phyloP scores from a whole-genome alignment of 495 filamentous ascomycete species.

The Xylaria telfairii region DNA sequence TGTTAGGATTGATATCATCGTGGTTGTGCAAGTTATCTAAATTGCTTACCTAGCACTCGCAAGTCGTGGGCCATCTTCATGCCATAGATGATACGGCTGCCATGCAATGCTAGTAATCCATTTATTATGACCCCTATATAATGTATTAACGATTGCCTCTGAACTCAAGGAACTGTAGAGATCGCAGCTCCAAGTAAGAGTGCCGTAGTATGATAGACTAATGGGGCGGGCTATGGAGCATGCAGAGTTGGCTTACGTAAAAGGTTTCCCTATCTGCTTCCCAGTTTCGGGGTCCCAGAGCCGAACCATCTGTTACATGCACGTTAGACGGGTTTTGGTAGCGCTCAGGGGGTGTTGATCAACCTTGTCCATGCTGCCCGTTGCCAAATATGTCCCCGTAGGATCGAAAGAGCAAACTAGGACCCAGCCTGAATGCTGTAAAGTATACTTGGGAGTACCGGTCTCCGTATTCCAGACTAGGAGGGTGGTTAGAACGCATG shows the following conservation, averaged over 20 bases:
- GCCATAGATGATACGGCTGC: conserved; percentile 92
- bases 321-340: conserved; percentile 3
- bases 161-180: neutral
- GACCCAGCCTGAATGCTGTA: conserved; percentile 95
- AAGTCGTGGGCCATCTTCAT: conserved; percentile 74
- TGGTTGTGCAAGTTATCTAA: neutral
- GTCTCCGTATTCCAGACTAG: conserved; percentile 91
- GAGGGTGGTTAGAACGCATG: neutral
- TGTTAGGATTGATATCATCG: neutral
- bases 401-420: conserved; percentile 83
- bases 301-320: conserved; percentile 63
- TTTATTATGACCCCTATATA: conserved; percentile 73
- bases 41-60: conserved; percentile 68
- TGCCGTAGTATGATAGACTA: neutral
- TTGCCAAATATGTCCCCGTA: conserved; percentile 82
- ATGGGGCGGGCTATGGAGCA: neutral
- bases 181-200: neutral
- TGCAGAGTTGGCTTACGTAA: conserved; percentile 59
- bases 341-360: neutral
- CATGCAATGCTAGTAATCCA: conserved; percentile 89
- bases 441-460: conserved; percentile 83
- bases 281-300: conserved; percentile 91
- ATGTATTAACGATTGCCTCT: conserved; percentile 5
- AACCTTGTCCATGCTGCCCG: conserved; percentile 89
- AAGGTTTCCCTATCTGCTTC: conserved; percentile 70